Evolutionary conservation across 1,139 yeast genomes (phyloP), one percentile per base, ranked within the genome.

Genomic region (Suhomyces terraborum): DNA sequence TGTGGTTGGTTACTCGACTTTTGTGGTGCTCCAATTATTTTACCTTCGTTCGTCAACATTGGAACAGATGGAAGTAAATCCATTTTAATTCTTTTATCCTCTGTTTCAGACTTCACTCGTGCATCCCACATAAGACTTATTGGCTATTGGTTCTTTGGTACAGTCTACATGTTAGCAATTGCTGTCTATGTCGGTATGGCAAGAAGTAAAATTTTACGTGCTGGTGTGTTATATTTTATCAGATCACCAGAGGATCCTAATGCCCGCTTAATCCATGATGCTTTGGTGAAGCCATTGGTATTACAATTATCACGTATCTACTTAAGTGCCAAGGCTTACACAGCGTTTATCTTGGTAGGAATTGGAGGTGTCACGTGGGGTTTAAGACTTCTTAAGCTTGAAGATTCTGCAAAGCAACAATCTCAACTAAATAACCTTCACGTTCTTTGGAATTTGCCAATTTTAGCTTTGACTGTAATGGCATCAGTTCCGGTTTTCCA

Each of bases 211-310:
- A 82, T 89, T 31, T 75, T 93, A 50, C 78, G 99, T 41, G 84
- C 88, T 0, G 99, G 98, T 6, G 96, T 88, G 3, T 68, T 93
- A 32, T 93, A 81, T 62, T 93, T 94, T 64, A 87, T 94, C 43
- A 75, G 96, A 49, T 89, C 95, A 23, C 96, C 97, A 2, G 96
- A 91, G 52, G 97, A 93, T 58, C 96, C 96, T 22, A 85, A 88
- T 52, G 83, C 89, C 32, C 80, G 93, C 48, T 78, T 94, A n/a
- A 77, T 93, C 34, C 93, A 88, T 51, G 96, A 91, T 58, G 94
- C 95, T 1, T 66, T 93, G 46, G 84, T 85, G 41, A 81, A 86
- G 49, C 88, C 96, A 1, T 73, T 91, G 52, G 50, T 66, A 10
- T 67, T 84, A 33, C 97, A 93, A 59, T 53, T 91, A 26, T 80